phyloP scores from a whole-genome alignment of 2,329 filamentous ascomycete species.

The Aspergillus pseudoviridinutans region DNA sequence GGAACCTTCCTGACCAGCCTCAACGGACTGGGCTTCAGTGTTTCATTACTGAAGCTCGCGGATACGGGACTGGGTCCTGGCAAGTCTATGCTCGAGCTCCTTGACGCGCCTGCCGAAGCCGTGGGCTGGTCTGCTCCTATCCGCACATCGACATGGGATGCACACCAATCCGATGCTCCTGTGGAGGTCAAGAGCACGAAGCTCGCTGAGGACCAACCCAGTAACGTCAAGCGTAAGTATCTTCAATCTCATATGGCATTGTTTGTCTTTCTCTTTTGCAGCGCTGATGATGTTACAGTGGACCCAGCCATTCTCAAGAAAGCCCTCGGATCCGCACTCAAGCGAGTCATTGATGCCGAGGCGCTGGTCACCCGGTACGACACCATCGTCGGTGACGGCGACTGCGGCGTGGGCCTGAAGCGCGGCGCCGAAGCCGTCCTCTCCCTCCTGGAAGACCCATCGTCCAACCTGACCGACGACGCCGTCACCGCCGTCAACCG shows the following conservation, averaged over 20 bases:
- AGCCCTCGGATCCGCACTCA: slow-evolving; percentile 52
- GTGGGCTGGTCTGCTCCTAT: slow-evolving; percentile 64
- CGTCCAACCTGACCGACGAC: slow-evolving; percentile 50
- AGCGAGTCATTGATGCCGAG: slow-evolving; percentile 60
- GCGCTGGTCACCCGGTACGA: slow-evolving; percentile 64
- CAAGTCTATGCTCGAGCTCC: slow-evolving; percentile 58
- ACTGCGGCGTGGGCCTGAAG: slow-evolving; percentile 82
- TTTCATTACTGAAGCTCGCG: slow-evolving; percentile 60
- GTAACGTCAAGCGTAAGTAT: slow-evolving; percentile 49
- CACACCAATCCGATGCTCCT: slow-evolving; percentile 39
- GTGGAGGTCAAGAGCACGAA: slow-evolving; percentile 41
- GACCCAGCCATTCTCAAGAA: slow-evolving; percentile 49
- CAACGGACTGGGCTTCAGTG: slow-evolving; percentile 68
- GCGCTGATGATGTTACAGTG: slow-evolving; percentile 35
- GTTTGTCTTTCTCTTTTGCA: not conserved
- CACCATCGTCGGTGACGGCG: slow-evolving; percentile 83
- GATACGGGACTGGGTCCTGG: slow-evolving; percentile 55
- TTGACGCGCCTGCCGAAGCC: slow-evolving; percentile 65
- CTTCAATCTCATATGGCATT: not conserved
- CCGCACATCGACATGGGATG: slow-evolving; percentile 55
- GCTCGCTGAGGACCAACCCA: slow-evolving; percentile 46
- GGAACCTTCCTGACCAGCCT: slow-evolving; percentile 70
- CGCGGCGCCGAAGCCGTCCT: slow-evolving; percentile 70
- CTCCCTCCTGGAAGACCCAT: slow-evolving; percentile 37
- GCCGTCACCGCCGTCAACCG: slow-evolving; percentile 56